Conservation (phyloP, 2,329 filamentous ascomycete genomes). For the Hortaea sp. region DNA sequence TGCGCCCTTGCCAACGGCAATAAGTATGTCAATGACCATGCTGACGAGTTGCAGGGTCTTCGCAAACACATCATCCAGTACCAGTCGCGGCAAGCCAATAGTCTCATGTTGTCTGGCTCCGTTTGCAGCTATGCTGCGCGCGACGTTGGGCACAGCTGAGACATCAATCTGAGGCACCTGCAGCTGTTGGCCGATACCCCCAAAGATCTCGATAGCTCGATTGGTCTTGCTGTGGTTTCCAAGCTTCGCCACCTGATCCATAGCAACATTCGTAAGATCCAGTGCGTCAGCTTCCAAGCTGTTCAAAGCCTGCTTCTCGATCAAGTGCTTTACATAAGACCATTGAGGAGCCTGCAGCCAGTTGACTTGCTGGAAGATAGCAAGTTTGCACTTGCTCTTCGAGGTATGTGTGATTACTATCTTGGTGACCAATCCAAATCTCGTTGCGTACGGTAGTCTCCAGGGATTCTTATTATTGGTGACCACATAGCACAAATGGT, state of each 20-base stretch:
- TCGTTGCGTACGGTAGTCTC: conserved; percentile 73
- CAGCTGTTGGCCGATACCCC: conserved; percentile 59
- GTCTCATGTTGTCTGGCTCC: conserved; percentile 7
- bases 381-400: conserved; percentile 85
- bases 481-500: conserved; percentile 55
- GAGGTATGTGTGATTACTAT: conserved; percentile 88
- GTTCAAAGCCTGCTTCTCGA: conserved; percentile 58
- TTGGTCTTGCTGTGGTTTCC: conserved; percentile 65
- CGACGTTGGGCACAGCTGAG: conserved; percentile 8
- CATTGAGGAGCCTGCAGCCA: conserved; percentile 52
- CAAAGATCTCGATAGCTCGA: conserved; percentile 70
- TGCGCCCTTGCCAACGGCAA: conserved; percentile 20
- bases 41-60: conserved; percentile 16
- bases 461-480: conserved; percentile 58
- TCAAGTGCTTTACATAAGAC: conserved; percentile 38
- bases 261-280: conserved; percentile 64
- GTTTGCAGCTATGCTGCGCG: conserved; percentile 5
- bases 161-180: conserved; percentile 36
- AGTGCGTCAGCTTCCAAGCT: conserved; percentile 64
- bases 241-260: conserved; percentile 66
- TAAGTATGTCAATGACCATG: conserved; percentile 34
- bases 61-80: conserved; percentile 20
- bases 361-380: conserved; percentile 77
- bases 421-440: conserved; percentile 77
- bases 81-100: conserved; percentile 17